Conservation (phyloP, 805 yeast genomes). For the Yamadazyma kitorensis region DNA sequence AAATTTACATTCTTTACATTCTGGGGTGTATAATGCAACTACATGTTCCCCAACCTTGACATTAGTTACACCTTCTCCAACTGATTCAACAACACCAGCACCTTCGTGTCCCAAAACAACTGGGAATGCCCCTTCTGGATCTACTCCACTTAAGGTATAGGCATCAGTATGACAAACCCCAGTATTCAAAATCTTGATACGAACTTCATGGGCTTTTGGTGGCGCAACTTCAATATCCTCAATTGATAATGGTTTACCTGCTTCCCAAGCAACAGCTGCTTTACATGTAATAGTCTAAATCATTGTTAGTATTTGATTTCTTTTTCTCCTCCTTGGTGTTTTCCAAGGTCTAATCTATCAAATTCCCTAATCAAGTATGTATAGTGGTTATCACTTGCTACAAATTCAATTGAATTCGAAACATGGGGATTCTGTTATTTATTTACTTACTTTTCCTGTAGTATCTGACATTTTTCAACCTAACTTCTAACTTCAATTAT, state of each 20-base stretch:
- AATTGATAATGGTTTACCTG: conserved; percentile 74
- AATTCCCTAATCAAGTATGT: background rate
- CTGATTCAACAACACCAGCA: conserved; percentile 92
- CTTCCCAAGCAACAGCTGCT: conserved; percentile 98
- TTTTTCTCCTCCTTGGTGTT: too few relatives aligned
- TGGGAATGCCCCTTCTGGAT: conserved; percentile 97
- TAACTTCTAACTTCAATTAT: background rate
- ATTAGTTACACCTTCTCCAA: conserved; percentile 90
- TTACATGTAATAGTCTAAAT: conserved; percentile 70
- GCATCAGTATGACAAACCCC: conserved; percentile 99
- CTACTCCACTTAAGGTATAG: conserved; percentile 88
- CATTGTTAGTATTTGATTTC: conserved; percentile 22
- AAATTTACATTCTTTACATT: conserved; percentile 92
- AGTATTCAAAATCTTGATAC: conserved; percentile 81
- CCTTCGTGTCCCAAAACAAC: conserved; percentile 96
- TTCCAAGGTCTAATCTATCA: background rate
- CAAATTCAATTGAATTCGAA: background rate
- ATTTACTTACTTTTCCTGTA: conserved; percentile 17
- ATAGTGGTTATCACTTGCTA: conserved; percentile 3
- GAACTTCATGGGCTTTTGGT: conserved; percentile 96
- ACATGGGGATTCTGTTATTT: background rate
- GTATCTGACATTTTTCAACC: conserved; percentile 15
- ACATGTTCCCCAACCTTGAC: conserved; percentile 95
- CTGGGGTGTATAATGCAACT: conserved; percentile 93
- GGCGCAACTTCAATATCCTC: conserved; percentile 90